A percentile compares a stretch with the other conserved stretches of the same genome.
These are phyloP conservation scores for Rhizopus stolonifer DNA, from an alignment of 371 early-diverging fungal genomes.

Conservation along the genomic window DNA sequence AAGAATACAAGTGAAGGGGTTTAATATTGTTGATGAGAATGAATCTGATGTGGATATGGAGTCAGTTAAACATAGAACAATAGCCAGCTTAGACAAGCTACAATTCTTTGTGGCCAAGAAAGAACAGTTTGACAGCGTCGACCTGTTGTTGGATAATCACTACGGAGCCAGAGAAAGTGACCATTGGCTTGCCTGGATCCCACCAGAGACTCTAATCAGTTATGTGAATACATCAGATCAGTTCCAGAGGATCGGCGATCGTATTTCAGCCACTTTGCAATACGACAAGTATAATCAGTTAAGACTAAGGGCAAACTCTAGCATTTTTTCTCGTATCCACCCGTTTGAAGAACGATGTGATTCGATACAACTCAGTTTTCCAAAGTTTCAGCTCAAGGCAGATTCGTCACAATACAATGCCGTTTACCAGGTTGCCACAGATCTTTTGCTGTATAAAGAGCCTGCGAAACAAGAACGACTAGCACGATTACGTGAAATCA, in stretches of 20 bases:
- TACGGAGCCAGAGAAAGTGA: conserved; percentile 51
- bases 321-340: conserved; percentile 27
- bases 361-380: conserved; percentile 65
- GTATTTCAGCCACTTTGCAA: conserved; percentile 70
- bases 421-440: conserved; percentile 70
- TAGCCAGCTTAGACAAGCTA: conserved; percentile 70
- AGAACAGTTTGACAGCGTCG: conserved; percentile 61
- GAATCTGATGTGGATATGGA: conserved; percentile 54
- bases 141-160: conserved; percentile 46
- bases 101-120: conserved; percentile 78
- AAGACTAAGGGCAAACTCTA: conserved; percentile 45
- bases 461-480: conserved; percentile 71
- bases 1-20: conserved; percentile 61
- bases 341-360: conserved; percentile 60
- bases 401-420: conserved; percentile 75
- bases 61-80: conserved; percentile 69
- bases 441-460: conserved; percentile 81
- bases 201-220: conserved; percentile 76
- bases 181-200: conserved; percentile 86
- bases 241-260: conserved; percentile 74
- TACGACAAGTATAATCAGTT: conserved; percentile 82
- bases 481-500: conserved; percentile 71
- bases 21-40: conserved; percentile 59
- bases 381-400: conserved; percentile 64
- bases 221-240: conserved; percentile 53